Base-by-base conservation (phyloP, 176 grass and related monocot species). In the Carex parvula region DNA sequence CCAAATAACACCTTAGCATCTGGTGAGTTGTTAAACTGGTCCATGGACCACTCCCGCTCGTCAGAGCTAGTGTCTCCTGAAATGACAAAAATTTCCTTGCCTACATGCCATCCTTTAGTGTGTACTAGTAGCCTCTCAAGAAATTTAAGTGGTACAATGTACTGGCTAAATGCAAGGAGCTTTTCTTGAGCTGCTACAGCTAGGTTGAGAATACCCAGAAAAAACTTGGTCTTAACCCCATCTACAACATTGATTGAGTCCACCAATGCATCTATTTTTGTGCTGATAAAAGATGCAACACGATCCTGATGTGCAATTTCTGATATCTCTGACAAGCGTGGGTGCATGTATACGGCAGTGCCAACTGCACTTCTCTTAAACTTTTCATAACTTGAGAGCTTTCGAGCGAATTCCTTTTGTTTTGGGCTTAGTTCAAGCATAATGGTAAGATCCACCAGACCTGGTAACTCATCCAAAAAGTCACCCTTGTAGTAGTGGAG, bases 401-500 rank as follows among this genome's bases (percentile, higher is more conserved):
- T 95, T 62, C 82, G 86, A 79, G 83, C 68, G 1, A 83, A 64
- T 24, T 84, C 84, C 83, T 93, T 93, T 87, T 98, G 96, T 68
- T 86, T 93, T 7, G 83, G 57, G 70, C 69, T 86, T 60, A 95
- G 83, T 73, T 93, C 92, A 62, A 98, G 84, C 65, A 98, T 89
- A 44, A 98, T 86, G 0, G 92, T 95, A 42, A 95, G 87, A 86
- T 98, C 96, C 46, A 95, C 60, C 67, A 98, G 85, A 32, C 96
- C 95, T 82, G 95, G 92, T 24, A 98, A 82, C 79, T 98, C 95
- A 79, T 98, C 95, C 80, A 98, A 90, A 69, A 98, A 90, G 64
- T 95, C 95, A 52, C 96, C 95, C 85, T 86, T 95, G 18, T 98
- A 98, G 76, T 98, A 98, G 80, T 98, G 96, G 85, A 98, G 91